phyloP scores from a whole-genome alignment of 352 stramenopile species.

The Globisporangium cederbergense region DNA sequence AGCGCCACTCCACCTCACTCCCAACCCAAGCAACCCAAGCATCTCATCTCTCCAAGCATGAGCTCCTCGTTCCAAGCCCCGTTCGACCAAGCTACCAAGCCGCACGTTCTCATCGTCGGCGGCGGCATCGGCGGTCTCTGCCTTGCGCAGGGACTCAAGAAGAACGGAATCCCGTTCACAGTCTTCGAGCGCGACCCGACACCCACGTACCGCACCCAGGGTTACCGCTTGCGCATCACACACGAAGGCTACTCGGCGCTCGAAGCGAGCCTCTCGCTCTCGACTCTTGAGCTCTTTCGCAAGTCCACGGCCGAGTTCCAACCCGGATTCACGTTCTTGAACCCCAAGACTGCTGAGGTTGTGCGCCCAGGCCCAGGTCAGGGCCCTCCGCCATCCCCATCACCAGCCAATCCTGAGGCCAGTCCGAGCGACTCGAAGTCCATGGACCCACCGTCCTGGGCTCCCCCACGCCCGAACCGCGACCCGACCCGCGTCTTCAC shows the following conservation, averaged over 20 bases:
- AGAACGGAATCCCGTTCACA: constrained; percentile 53
- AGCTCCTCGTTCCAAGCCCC: background rate
- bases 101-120: constrained; percentile 44
- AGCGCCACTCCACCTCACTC: background rate
- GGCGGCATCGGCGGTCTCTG: constrained; percentile 53
- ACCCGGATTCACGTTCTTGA: constrained; percentile 38
- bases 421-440: background rate
- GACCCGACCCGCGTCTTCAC: constrained; percentile 23
- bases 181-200: constrained; percentile 58
- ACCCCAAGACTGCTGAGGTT: constrained; percentile 27
- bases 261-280: constrained; percentile 30
- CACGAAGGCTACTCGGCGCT: constrained; percentile 46
- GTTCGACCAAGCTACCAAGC: background rate
- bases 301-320: constrained; percentile 43
- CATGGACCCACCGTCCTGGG: background rate
- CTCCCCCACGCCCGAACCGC: background rate
- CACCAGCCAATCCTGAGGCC: background rate
- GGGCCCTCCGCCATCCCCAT: background rate
- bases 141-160: constrained; percentile 51
- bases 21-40: background rate
- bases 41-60: background rate
- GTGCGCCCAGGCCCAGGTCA: background rate
- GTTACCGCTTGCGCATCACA: constrained; percentile 57
- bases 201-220: constrained; percentile 50
- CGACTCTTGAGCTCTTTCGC: constrained; percentile 48